A percentile compares a stretch with the other conserved stretches of the same genome.
These are phyloP conservation scores for Oemleria cerasiformis DNA, from an alignment of 306 rosid species.

Conservation along the genomic window DNA sequence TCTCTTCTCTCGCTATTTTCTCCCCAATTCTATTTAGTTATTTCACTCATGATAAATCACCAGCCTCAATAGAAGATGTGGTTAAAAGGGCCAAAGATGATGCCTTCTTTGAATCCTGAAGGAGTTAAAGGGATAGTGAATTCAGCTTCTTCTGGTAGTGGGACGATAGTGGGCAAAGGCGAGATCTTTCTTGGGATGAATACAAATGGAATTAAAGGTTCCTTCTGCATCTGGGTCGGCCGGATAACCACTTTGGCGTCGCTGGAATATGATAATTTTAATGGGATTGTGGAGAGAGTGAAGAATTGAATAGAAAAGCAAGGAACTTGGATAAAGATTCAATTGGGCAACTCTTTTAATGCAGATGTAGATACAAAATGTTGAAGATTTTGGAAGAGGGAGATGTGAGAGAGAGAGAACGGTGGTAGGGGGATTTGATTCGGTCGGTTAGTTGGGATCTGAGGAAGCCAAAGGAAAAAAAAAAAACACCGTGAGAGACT, in stretches of 20 bases:
- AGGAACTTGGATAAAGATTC: background rate
- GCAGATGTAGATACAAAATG: background rate
- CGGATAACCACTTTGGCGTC: background rate
- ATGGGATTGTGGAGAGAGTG: background rate
- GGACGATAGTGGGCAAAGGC: slow-evolving; percentile 19
- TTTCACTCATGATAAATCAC: no score
- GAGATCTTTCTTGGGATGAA: slow-evolving; percentile 45
- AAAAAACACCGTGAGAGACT: background rate
- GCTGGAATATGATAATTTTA: background rate
- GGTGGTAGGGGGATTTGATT: background rate
- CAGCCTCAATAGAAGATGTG: no score
- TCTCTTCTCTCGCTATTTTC: fast-evolving
- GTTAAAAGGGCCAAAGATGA: slow-evolving; percentile 61
- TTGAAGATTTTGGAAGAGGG: background rate
- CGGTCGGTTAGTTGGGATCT: background rate
- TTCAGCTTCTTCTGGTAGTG: slow-evolving; percentile 76
- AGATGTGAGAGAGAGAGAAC: background rate
- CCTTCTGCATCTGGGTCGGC: slow-evolving; percentile 58
- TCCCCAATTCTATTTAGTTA: no score
- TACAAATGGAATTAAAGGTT: slow-evolving; percentile 64
- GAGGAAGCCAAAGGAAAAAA: background rate
- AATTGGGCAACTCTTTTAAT: background rate
- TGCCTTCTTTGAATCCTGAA: slow-evolving; percentile 64
- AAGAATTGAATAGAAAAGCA: background rate
- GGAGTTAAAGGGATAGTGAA: slow-evolving; percentile 52